Base-by-base conservation (phyloP, 2,329 filamentous ascomycete genomes). In the Epichloe brachyelytri region DNA sequence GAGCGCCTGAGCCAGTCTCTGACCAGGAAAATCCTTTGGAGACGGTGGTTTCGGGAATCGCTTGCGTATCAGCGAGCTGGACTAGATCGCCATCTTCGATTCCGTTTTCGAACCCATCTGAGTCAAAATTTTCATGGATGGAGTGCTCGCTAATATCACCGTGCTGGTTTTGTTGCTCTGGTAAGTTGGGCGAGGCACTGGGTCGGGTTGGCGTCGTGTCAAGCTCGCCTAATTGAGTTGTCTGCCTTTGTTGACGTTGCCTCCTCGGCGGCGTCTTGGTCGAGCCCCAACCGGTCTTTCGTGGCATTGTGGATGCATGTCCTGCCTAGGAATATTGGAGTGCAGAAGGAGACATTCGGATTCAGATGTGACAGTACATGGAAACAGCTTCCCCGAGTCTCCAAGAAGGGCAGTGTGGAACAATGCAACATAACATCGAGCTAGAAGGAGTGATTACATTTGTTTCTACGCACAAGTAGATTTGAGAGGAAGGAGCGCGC, bases 171-270 rank as follows among this genome's bases (percentile, higher is more conserved):
- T n/a, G 19, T n/a, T 5, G 37, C 2, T 38, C 19, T 6, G 47
- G 37, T 7, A 4, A 15, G 10, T 10, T 47, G 15, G 52, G 55
- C 40, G 58, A 58, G 44, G 58, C 55, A 7, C 58, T 46, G 44
- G 59, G 56, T 10, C 52, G 61, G n/a, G 60, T 66, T 5, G 65
- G 63, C 5, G 65, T 66, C 2, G 63, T 65, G 6, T 68, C 64
- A 3, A 68, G 58, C 49, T 68, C 53, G 2, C 59, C 58, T 17
- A 68, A 58, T 39, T 58, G 50, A 0, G 57, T 57, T 11, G 56
- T 38, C 40, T 49, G 14, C 14, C 51, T 55, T 19, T 51, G 53
- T 36, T 53, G 56, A 20, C 20, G 34, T 45, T 51, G 59, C 20
- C 40, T 52, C 39, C 41, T 39, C 22, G 48, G 37, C 36, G 45